These are phyloP conservation scores for Tremellales sp. DNA, from an alignment of 1,284 basidiomycete species.

Conservation along the genomic window DNA sequence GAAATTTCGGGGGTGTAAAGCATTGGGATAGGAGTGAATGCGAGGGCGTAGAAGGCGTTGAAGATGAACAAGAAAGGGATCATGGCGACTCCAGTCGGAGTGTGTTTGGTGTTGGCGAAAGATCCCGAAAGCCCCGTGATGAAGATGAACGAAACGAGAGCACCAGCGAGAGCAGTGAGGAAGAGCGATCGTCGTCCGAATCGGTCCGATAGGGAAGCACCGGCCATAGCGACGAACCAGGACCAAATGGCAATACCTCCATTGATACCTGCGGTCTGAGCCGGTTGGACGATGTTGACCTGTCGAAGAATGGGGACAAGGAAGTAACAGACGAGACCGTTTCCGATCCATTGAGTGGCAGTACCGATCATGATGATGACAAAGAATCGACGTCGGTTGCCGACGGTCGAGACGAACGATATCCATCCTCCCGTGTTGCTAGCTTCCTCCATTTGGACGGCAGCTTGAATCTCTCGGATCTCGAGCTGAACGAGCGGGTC, in stretches of 20 bases:
- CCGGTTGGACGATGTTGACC: conserved; percentile 30
- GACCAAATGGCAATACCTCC: conserved; percentile 55
- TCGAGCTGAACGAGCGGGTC: conserved; percentile 47
- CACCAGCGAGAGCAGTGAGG: conserved; percentile 59
- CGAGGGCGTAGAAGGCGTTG: conserved; percentile 56
- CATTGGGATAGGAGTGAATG: conserved; percentile 57
- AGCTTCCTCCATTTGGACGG: conserved; percentile 39
- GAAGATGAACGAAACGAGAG: conserved; percentile 59
- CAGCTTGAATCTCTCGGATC: conserved; percentile 44
- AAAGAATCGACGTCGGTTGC: conserved; percentile 18
- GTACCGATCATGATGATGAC: conserved; percentile 29
- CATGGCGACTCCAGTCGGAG: conserved; percentile 44
- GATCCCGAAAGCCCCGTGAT: conserved; percentile 61
- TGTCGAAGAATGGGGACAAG: conserved; percentile 61
- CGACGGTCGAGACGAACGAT: conserved; percentile 14
- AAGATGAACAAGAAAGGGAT: conserved; percentile 68
- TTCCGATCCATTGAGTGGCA: conserved; percentile 37
- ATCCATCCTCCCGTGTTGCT: conserved; percentile 15
- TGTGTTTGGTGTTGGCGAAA: conserved; percentile 40
- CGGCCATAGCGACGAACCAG: conserved; percentile 28
- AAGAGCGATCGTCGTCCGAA: conserved; percentile 37
- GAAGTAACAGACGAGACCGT: conserved; percentile 64
- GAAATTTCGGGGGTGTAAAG: conserved; percentile 56
- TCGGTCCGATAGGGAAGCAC: conserved; percentile 36
- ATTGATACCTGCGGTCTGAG: conserved; percentile 64